Evolutionary conservation across 495 filamentous ascomycete species (phyloP), one percentile per base, ranked within the genome.

Genomic region (Trichoderma asperelloides): DNA sequence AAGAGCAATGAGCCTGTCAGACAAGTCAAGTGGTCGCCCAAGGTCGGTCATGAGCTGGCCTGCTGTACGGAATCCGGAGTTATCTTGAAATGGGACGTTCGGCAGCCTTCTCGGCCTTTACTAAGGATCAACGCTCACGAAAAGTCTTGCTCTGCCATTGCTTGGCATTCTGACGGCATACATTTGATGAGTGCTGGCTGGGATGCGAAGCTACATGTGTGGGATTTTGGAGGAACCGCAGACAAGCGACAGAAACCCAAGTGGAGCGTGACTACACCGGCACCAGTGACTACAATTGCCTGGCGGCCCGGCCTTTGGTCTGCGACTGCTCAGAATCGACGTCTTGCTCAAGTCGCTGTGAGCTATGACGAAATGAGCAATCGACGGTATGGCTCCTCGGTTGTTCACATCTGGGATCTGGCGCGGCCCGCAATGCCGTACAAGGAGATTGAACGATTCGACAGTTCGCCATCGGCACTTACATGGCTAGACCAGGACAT

Each of bases 91-190:
- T 86, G 83, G 82, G 82, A 86, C 70, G 78, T 82, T 23, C 76
- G 81, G 9, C 83, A 80, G 69, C 45, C 73, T 18, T 71, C 63
- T 25, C 75, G 74, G 7, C 82, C 83, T 15, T 66, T 84, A 23
- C 68, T 96, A 65, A 89, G 89, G 71, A 90, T 97, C 69, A 88
- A 89, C 60, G 96, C 92, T 37, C 95, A 98, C 74, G 78, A 80
- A 64, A 89, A 87, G 51, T 84, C 88, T 0, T 96, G 90, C 71
- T 88, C 86, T 67, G 83, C 91, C 5, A 87, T 98, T 62, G 91
- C 96, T 70, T 98, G 96, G 95, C 95, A 98, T 73, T 92, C 92
- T 1, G 94, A 97, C 75, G 95, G 95, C 37, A 90, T 90, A 68
- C 91, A 98, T 75, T 80, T 96, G 18, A 87, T 90, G 45, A 96